These are phyloP conservation scores for Inga leiocalycina DNA, from an alignment of 306 rosid genomes.

Conservation along the genomic window DNA sequence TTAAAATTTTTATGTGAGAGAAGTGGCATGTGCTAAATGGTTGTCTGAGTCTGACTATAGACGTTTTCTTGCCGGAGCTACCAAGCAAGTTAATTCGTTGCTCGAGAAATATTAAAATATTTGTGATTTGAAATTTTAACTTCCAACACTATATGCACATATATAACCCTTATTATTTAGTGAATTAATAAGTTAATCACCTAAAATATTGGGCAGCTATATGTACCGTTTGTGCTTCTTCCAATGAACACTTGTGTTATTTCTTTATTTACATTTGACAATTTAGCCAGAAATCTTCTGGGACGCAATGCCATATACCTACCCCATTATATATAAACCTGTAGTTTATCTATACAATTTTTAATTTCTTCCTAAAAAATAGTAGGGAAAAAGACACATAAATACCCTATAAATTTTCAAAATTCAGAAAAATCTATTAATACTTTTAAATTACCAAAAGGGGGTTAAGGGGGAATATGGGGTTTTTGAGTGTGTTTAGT, in stretches of 20 bases:
- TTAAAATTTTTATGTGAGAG: background rate
- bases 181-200: background rate
- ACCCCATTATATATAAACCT: background rate
- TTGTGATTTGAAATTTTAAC: conserved; percentile 50
- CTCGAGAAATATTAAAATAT: conserved; percentile 57
- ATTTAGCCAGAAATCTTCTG: background rate
- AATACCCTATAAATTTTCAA: too few relatives aligned
- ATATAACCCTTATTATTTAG: too few relatives aligned
- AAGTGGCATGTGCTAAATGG: conserved; percentile 51
- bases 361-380: too few relatives aligned
- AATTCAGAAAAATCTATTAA: too few relatives aligned
- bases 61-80: conserved; percentile 70
- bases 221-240: conserved; percentile 10
- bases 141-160: conserved; percentile 24
- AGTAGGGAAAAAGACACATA: too few relatives aligned
- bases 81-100: conserved; percentile 57
- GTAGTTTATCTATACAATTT: background rate
- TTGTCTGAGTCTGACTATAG: conserved; percentile 45
- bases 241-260: background rate
- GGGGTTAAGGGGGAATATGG: too few relatives aligned
- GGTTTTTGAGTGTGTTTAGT: too few relatives aligned
- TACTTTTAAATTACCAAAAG: too few relatives aligned
- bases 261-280: background rate
- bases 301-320: background rate
- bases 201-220: background rate